These are phyloP conservation scores for Adansonia grandidieri DNA, from an alignment of 441 rosid genomes.

Conservation along the genomic window DNA sequence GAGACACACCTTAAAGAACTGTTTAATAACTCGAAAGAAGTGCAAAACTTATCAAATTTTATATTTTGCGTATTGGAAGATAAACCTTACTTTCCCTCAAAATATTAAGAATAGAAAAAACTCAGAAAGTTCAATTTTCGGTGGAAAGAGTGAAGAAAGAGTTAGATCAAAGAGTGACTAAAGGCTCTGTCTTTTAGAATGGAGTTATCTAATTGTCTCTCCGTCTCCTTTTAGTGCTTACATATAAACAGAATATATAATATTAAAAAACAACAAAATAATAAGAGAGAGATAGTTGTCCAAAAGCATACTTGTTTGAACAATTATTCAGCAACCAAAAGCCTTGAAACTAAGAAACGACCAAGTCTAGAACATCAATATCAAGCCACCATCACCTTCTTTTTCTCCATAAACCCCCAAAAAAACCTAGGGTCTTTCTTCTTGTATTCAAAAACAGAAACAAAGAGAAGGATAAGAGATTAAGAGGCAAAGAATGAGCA, in stretches of 20 bases:
- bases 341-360: conserved; percentile 26
- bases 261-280: not conserved
- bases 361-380: conserved; percentile 30
- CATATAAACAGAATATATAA: not conserved
- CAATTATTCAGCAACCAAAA: conserved; percentile 21
- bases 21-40: not conserved
- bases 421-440: not conserved
- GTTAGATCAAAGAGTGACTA: not conserved
- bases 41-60: not conserved
- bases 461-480: not conserved
- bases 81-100: no score
- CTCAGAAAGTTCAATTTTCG: not conserved
- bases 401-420: not conserved
- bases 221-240: not conserved
- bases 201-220: not conserved
- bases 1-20: conserved; percentile 2
- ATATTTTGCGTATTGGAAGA: not conserved
- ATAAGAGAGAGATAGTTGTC: not conserved
- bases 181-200: not conserved
- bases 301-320: conserved; percentile 32
- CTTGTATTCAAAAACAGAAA: not conserved
- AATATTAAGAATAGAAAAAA: not conserved
- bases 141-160: not conserved
- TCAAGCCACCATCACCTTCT: conserved; percentile 14
- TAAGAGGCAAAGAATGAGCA: not conserved